Conservation (phyloP, 306 rosid species). For the Quercus alba region DNA sequence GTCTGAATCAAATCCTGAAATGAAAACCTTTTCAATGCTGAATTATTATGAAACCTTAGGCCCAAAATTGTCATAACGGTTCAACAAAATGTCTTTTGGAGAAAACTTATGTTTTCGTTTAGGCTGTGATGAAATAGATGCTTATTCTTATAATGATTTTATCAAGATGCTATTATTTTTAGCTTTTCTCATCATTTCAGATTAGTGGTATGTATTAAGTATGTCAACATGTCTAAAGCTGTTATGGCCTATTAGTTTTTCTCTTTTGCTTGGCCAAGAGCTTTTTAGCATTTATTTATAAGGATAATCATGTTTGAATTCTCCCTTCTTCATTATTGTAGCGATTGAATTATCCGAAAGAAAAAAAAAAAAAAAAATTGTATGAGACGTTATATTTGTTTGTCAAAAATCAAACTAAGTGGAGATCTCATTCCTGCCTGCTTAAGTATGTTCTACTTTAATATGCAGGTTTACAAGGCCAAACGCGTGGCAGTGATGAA, state of each 20-base stretch:
- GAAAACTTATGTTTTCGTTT: too few relatives aligned
- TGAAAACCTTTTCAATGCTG: background rate
- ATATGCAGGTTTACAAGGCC: conserved; percentile 68
- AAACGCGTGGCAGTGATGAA: conserved; percentile 71
- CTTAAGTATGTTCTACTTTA: background rate
- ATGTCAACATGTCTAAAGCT: background rate
- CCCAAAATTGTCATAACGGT: too few relatives aligned
- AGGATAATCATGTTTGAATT: too few relatives aligned
- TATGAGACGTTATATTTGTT: background rate
- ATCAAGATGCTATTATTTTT: background rate
- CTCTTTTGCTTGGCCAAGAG: too few relatives aligned
- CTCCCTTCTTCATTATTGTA: too few relatives aligned
- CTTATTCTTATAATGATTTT: background rate
- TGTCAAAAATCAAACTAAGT: background rate
- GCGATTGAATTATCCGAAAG: too few relatives aligned
- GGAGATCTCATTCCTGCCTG: background rate
- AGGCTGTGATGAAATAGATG: background rate
- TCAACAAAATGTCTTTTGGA: too few relatives aligned
- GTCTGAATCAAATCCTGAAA: background rate
- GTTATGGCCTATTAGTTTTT: background rate
- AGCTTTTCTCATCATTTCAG: background rate
- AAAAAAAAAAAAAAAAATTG: too few relatives aligned
- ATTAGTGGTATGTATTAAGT: background rate
- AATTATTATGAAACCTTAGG: background rate
- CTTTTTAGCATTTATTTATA: too few relatives aligned